Base-by-base conservation (phyloP, 768 basidiomycete species). In the Antrodiella citrinella region DNA sequence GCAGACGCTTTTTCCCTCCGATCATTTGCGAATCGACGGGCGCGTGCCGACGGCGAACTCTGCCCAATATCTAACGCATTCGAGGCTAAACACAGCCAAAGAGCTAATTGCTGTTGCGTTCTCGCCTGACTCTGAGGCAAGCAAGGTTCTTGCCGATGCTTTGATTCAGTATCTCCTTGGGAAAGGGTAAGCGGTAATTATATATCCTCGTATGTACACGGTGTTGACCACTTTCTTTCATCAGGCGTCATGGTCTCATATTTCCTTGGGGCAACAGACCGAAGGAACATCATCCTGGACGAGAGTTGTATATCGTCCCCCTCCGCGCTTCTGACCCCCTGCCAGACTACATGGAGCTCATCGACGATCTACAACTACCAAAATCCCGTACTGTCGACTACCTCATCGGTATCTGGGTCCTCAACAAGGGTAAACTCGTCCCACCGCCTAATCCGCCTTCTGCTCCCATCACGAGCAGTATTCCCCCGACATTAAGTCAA, bases 291-390 rank as follows among this genome's bases (percentile, higher is more conserved):
- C 74, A 79, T 50, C 85, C 86, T 38, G 91, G 91, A 26, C 84
- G 86, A 50, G 92, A 95, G 62, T 67, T 94, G 26, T 95, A 95
- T 59, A 77, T 94, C 56, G 76, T 94, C 15, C 92, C 92, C 1
- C 67, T 95, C 13, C 69, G 74, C 19, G 72, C 84, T 20, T 72
- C 67, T 23, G 76, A 84, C 45, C 72, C 82, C 0, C 67, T 93
- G 1, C 92, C 92, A 0, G 92, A 94, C 51, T 94, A 82, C 58
- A 75, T 94, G 56, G 89, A 92, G 58, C 71, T 94, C 1, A 65
- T 92, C 44, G 91, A 94, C 56, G 74, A 86, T 22, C 72, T 91
- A 43, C 73, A 72, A 50, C 64, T 95, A 1, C 86, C 89, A 12
- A 80, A 77, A 57, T 61, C 68, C 9, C 76, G 91, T 23, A 74